Evolutionary conservation across 169 alveolate genomes (phyloP), one percentile per base, ranked within the genome.

Genomic region (Eimeria necatrix): DNA sequence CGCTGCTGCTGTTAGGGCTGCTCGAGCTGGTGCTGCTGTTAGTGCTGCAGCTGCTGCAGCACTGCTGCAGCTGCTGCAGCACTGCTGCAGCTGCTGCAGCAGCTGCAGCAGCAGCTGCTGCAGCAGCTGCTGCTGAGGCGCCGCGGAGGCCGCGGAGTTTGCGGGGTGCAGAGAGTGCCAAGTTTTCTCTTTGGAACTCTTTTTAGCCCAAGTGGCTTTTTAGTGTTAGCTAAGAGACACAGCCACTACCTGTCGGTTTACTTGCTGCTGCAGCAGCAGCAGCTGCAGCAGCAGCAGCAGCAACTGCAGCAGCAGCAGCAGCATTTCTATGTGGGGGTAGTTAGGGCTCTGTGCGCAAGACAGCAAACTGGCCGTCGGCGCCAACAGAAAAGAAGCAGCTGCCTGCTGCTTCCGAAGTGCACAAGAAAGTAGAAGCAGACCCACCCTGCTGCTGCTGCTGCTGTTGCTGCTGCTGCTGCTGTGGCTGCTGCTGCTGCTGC

Each of bases 341-440:
- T 46, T 26, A 26, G 24, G 26, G 6, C 26, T 68, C 6, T 5
- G 10, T 5, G 26, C 26, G 78, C 46, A 16, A n/a, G 10, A 68
- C 68, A 5, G 68, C 20, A 22, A n/a, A 73, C 84, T 26, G 56
- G 53, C 84, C 53, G 20, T 73, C 84, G 18, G n/a, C 24, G 56
- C 52, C 52, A 5, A 73, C 24, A 8, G 84, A 7, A 32, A 73
- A 73, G 24, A 8, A 5, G 84, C 84, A 73, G 20, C n/a, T 73
- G 5, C 53, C 84, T 32, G 9, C 56, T 7, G 84, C 24, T 73
- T 32, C 84, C 16, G 84, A 73, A 8, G 52, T 73, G 84, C 84
- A 73, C 9, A 73, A 12, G 20, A 73, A 24, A 6, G 20, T n/a
- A 24, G 52, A 8, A 12, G 18, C 5, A 32, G 84, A 73, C 18